Evolutionary conservation across 192 early-diverging fungal species (phyloP).

Genomic region (Rhizophlyctis rosea): DNA sequence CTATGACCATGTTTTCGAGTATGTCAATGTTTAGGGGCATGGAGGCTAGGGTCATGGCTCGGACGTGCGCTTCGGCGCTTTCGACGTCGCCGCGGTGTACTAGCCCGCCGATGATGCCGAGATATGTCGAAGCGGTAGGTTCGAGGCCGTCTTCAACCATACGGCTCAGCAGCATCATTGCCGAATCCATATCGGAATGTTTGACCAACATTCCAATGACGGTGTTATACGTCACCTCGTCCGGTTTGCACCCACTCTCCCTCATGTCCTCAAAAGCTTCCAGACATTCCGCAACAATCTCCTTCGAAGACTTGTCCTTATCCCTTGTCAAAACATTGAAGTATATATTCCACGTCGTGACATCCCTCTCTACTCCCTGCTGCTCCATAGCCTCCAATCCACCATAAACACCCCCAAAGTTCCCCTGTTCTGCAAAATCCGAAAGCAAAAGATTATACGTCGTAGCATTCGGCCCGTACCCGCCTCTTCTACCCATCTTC

Average conservation of each 20-base stretch:
- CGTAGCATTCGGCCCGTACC: constrained; percentile 7
- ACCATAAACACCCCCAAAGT: constrained; percentile 1
- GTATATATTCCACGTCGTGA: too few species aligned
- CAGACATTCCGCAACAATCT: too few species aligned
- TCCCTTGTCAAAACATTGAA: too few species aligned
- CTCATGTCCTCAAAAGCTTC: too few species aligned
- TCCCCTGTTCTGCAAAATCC: constrained; percentile 13
- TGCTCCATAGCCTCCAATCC: constrained; percentile 13
- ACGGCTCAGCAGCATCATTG: constrained; percentile 17
- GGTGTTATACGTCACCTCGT: constrained; percentile 19
- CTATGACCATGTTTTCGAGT: too few species aligned
- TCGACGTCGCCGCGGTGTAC: constrained; percentile 8
- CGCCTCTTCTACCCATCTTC: too few species aligned
- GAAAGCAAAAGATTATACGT: constrained; percentile 19
- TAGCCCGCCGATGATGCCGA: constrained; percentile 13
- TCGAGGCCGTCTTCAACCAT: constrained; percentile 18
- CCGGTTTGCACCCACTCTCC: too few species aligned
- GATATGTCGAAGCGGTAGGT: constrained; percentile 20
- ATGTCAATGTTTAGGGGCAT: too few species aligned
- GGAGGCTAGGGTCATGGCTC: constrained; percentile 21
- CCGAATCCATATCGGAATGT: constrained; percentile 13
- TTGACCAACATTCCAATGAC: constrained; percentile 14
- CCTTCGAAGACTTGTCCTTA: too few species aligned
- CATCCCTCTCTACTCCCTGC: too few species aligned
- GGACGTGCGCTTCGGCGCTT: constrained; percentile 18